These are phyloP conservation scores for Oryza longistaminata DNA, from an alignment of 176 grass and related monocot species.

Conservation along the genomic window DNA sequence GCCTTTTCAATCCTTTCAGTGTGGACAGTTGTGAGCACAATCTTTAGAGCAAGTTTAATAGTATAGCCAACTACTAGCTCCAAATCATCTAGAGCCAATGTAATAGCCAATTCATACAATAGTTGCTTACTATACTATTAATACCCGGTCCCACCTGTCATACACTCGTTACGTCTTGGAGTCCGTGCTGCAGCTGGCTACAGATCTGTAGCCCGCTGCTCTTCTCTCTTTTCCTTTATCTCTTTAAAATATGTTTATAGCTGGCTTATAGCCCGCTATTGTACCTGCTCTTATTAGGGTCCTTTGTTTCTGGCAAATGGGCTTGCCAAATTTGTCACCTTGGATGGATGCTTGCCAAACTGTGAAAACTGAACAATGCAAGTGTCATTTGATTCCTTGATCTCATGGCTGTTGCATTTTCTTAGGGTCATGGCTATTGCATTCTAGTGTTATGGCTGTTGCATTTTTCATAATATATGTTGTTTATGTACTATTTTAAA, in stretches of 20 bases:
- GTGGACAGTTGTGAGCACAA: constrained; percentile 31
- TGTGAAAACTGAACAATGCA: background rate
- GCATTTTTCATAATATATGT: background rate
- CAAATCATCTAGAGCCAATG: no score
- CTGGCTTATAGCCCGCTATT: no score
- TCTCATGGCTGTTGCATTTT: background rate
- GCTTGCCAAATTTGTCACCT: background rate
- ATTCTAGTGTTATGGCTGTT: constrained; percentile 11
- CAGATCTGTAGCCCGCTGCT: no score
- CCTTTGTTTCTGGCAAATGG: constrained; percentile 12
- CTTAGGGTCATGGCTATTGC: background rate
- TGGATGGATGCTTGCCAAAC: background rate
- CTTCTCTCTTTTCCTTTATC: no score
- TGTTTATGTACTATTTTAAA: background rate
- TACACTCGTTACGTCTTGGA: no score
- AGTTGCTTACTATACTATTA: no score
- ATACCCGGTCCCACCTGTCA: no score
- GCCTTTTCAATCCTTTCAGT: constrained; percentile 33
- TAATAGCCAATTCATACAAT: no score
- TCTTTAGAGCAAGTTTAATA: background rate
- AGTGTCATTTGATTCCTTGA: background rate
- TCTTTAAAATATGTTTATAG: no score
- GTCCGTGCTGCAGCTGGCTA: no score
- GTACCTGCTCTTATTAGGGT: background rate
- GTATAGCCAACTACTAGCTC: no score